Evolutionary conservation across 2,329 filamentous ascomycete species (phyloP), one percentile per base, ranked within the genome.

Genomic region (Fusarium sacchari): DNA sequence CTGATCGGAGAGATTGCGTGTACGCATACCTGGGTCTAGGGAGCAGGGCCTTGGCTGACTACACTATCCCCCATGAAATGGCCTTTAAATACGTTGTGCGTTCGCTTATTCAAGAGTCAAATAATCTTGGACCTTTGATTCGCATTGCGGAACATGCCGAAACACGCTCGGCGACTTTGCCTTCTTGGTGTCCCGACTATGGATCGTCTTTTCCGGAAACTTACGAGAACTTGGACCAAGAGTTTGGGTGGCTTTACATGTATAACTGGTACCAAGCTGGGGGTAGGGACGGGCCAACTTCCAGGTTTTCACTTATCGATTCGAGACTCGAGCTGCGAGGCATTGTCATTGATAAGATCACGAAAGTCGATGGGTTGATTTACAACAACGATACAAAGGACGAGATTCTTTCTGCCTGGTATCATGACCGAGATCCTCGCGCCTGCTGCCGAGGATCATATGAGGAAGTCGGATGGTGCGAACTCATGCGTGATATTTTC

Each of bases 261-360:
- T 26, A 59, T 14, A 24, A 11, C 20, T 39, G 24, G 20, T 42
- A 59, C 22, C 5, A 20, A 6, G 28, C 34, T 0, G 28, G 52
- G 6, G 24, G 28, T 5, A 4, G 2, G 3, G 2, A 32, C 1
- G 18, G 46, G 3, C 43, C n/a, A 3, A n/a, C 2, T 3, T 18
- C 24, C 10, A 17, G 50, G 28, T 15, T 28, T 5, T 39, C 37
- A 4, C 20, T 14, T 7, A n/a, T 37, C 10, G 32, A 44, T n/a
- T 34, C 11, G 0, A 20, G 17, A 9, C 8, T 67, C 0, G 46
- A 53, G 0, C 14, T 60, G 5, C 12, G 17, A 46, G 46, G 61
- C 7, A 7, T 52, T 15, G 7, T 47, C n/a, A 8, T n/a, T 3
- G 24, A 17, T 26, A 22, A 3, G 7, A 9, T 37, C 24, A 17